Evolutionary conservation across 1,139 yeast species (phyloP), one percentile per base, ranked within the genome.

Genomic region (Blastobotrys illinoisensis): DNA sequence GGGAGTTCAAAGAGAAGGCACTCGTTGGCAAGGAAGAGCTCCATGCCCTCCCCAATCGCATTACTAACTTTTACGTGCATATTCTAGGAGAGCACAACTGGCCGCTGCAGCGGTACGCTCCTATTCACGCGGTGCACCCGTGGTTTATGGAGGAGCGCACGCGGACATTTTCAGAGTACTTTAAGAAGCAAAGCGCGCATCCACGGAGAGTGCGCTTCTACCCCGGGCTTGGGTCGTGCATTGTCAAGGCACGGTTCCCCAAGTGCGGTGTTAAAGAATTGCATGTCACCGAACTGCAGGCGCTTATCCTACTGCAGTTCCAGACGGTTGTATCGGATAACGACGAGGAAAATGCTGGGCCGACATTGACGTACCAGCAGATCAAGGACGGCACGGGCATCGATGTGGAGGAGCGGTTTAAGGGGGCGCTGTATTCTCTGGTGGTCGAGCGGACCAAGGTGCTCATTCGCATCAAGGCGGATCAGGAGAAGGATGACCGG

Each of bases 161-260:
- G 16, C 16, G 11, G 16, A 16, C 40, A 3, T 32, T 32, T 32
- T 11, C 40, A 5, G 40, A 32, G 40, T 32, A 3, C 7, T 32
- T 32, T 16, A 32, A 32, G 40, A 14, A 32, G 40, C 40, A 32
- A 16, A 32, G 16, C 16, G 40, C 16, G 5, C 40, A 32, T n/a
- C 40, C 40, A n/a, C 40, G 40, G 40, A 3, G 40, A n/a, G 16
- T 32, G 7, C 40, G 40, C 3, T 32, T 32, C 40, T 32, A 13
- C 40, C 40, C 40, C 46, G 59, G 62, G 1, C 60, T 68, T 19
- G 71, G 69, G 6, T 61, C 63, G 45, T 69, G 74, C 51, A 56
- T 66, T 3, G 58, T 71, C 36, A 57, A 60, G 48, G 75, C 72
- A 0, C 51, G 59, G n/a, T 66, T 71, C 46, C 63, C 68, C 3